Conservation (phyloP, 768 basidiomycete species). For the Russula dissimulans region DNA sequence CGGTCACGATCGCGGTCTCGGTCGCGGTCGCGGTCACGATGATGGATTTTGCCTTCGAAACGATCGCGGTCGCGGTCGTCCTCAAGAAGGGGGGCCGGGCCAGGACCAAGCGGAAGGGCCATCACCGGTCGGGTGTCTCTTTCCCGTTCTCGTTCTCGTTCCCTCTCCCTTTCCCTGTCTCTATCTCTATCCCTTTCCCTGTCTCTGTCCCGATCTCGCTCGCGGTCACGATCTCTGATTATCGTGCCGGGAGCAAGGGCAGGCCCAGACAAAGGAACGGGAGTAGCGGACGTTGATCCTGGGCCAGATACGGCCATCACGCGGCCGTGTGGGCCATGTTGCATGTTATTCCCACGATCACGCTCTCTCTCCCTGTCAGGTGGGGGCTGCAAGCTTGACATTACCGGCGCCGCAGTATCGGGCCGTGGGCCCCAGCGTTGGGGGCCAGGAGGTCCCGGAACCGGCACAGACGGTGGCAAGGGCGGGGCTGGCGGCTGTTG, state of each 20-base stretch:
- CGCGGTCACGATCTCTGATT: constrained; percentile 12
- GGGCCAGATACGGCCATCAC: constrained; percentile 1
- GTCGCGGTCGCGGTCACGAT: constrained; percentile 15
- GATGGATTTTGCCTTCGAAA: constrained; percentile 12
- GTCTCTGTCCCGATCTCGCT: constrained; percentile 18
- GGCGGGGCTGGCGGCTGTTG: constrained; percentile 24
- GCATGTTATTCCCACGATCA: constrained; percentile 16
- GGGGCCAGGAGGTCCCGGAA: constrained; percentile 10
- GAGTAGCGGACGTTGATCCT: constrained; percentile 6
- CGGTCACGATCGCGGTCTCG: constrained; percentile 14
- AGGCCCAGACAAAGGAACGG: constrained; percentile 12
- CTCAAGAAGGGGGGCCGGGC: constrained; percentile 12
- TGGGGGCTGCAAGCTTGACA: constrained; percentile 26
- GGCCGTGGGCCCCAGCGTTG: constrained; percentile 14
- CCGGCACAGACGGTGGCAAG: constrained; percentile 7
- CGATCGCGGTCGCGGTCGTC: constrained; percentile 18
- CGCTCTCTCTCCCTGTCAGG: constrained; percentile 15
- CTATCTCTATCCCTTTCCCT: constrained; percentile 22
- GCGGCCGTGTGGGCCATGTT: not conserved
- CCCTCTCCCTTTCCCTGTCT: constrained; percentile 13
- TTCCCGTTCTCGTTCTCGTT: constrained; percentile 8
- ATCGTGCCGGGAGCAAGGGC: constrained; percentile 1
- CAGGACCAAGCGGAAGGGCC: constrained; percentile 5
- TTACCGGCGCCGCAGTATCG: constrained; percentile 23
- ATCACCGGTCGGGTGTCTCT: constrained; percentile 9